Percentiles rank a stretch among this genome's conserved stretches.
phyloP scores from a whole-genome alignment of 1,284 basidiomycete species.

The Melampsora medusae region DNA sequence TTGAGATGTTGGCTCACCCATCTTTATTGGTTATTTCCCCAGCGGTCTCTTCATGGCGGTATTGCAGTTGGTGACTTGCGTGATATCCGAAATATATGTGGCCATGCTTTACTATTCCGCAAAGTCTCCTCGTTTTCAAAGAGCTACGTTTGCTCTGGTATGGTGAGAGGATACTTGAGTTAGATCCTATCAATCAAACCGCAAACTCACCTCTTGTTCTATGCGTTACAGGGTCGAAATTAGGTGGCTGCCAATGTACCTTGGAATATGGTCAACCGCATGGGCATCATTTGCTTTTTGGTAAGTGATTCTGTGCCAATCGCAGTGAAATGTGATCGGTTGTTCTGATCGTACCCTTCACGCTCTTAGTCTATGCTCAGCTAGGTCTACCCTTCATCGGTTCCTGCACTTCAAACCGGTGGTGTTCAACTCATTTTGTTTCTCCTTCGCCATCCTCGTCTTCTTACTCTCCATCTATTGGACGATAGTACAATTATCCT shows the following conservation, averaged over 20 bases:
- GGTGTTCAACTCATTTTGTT: slow-evolving; percentile 2
- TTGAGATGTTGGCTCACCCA: neutral
- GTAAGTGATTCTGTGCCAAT: neutral
- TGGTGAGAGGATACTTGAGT: neutral
- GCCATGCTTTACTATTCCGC: slow-evolving; percentile 4
- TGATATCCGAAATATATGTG: slow-evolving; percentile 9
- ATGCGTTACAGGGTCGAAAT: neutral
- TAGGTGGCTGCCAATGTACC: slow-evolving; percentile 4
- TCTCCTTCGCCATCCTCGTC: neutral
- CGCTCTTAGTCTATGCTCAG: neutral
- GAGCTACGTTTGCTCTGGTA: slow-evolving; percentile 1
- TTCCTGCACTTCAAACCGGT: neutral
- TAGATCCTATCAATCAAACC: neutral
- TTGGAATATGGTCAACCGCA: neutral
- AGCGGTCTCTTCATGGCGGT: slow-evolving; percentile 1
- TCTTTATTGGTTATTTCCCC: neutral
- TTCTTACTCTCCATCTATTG: neutral
- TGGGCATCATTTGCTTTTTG: slow-evolving; percentile 15
- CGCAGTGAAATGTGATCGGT: neutral
- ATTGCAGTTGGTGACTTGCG: neutral
- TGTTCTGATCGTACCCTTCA: neutral
- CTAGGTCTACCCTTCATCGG: neutral
- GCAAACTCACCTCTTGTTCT: neutral
- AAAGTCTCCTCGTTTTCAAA: neutral
- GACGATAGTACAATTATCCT: neutral